phyloP scores from a whole-genome alignment of 192 early-diverging fungal genomes.

The Linnemannia exigua region DNA sequence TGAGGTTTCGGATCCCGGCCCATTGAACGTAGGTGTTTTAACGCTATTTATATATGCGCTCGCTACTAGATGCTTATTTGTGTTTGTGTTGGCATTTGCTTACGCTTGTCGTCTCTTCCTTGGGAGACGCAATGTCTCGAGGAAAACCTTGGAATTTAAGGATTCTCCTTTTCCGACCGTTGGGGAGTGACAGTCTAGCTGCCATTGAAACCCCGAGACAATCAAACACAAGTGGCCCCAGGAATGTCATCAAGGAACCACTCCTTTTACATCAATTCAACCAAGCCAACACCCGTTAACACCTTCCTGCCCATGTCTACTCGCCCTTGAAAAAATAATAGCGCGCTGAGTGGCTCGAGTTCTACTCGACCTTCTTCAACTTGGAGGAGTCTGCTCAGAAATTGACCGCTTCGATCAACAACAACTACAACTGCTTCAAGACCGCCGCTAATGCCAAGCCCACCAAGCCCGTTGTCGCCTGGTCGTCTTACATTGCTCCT shows the following conservation, averaged over 20 bases:
- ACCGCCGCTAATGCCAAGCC: conserved; percentile 38
- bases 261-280: too few relatives aligned
- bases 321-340: conserved; percentile 40
- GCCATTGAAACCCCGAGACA: too few relatives aligned
- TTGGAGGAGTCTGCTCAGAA: conserved; percentile 65
- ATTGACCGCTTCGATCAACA: conserved; percentile 60
- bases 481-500: conserved; percentile 73
- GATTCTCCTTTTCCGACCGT: too few relatives aligned
- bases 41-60: conserved; percentile 23
- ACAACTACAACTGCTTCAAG: conserved; percentile 74
- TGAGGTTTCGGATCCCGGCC: conserved; percentile 63
- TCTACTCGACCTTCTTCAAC: conserved; percentile 78
- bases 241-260: too few relatives aligned
- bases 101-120: not conserved
- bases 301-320: not conserved
- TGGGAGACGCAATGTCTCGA: too few relatives aligned
- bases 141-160: too few relatives aligned
- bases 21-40: conserved; percentile 61
- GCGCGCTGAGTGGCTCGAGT: conserved; percentile 72
- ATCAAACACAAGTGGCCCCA: too few relatives aligned
- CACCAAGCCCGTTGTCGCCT: conserved; percentile 72
- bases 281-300: too few relatives aligned
- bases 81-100: conserved; percentile 32
- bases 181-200: too few relatives aligned
- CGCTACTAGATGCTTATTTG: conserved; percentile 21